Base-by-base conservation (phyloP, 192 early-diverging fungal species). In the Backusella macrospora region DNA sequence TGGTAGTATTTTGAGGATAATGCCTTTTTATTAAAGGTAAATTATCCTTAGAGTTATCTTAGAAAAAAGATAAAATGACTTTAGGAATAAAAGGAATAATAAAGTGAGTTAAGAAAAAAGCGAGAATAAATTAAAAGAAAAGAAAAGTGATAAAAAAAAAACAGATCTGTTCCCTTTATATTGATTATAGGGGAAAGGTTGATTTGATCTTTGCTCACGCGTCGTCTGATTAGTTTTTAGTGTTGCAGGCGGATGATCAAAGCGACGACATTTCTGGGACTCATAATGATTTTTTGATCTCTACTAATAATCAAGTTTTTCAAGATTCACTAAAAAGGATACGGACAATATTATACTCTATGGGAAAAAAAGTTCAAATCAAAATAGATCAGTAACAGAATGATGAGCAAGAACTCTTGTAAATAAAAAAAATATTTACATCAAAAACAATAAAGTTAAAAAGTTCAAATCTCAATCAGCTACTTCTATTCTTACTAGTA, bases 141-240 rank as follows among this genome's bases (percentile, higher is more conserved):
- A 68, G 66, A 44, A 68, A 68, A 45, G 23, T 21, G 43, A 68
- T 43, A 68, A 43, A 13, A 68, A 39, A 44, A n/a, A 59, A 59
- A 55, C 18, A 59, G 26, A 59, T 59, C 18, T 59, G 52, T 59
- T 59, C 52, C 52, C 52, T 59, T 59, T 59, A 59, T 59, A 59
- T 59, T 59, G 0, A 46, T 46, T 18, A 59, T 42, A 43, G 21
- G 42, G 38, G 65, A 10, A 66, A 39, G 38, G 40, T 44, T 21
- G 65, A 40, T 66, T 59, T 59, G 52, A 59, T 59, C 52, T 59
- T 59, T 59, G 52, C 26, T 59, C 52, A 59, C 52, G 52, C 52
- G 52, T 59, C 52, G 52, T 59, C 21, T 59, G 52, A 59, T 59
- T 59, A 59, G 52, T 59, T 59, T 59, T 59, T 59, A 59, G 52